Evolutionary conservation across 2,329 filamentous ascomycete genomes (phyloP).

Genomic region (Chaetomiaceae sp.): DNA sequence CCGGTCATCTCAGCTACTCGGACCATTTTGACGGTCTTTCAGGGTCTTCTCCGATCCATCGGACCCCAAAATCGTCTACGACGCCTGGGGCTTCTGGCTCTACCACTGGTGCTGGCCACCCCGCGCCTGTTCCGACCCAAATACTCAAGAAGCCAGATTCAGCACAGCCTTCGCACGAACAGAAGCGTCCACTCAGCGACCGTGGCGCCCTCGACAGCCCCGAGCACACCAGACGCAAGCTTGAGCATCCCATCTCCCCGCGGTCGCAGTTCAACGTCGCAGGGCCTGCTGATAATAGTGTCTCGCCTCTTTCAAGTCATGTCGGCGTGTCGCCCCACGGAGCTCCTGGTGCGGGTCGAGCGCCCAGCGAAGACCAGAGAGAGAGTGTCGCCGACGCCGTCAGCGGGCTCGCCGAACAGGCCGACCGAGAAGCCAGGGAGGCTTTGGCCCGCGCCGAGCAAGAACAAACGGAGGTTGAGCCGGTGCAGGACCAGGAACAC

Average conservation of each 20-base stretch:
- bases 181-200: conserved; percentile 38
- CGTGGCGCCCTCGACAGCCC: conserved; percentile 43
- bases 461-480: conserved; percentile 44
- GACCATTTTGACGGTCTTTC: conserved; percentile 42
- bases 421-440: conserved; percentile 56
- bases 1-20: conserved; percentile 31
- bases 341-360: conserved; percentile 3
- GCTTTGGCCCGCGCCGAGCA: conserved; percentile 56
- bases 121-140: conserved; percentile 39
- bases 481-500: conserved; percentile 46
- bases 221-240: conserved; percentile 36
- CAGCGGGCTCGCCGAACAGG: conserved; percentile 56
- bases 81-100: conserved; percentile 30
- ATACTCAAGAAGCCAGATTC: conserved; percentile 48
- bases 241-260: conserved; percentile 31
- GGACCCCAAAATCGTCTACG: conserved; percentile 39
- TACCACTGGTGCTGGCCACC: conserved; percentile 27
- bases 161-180: conserved; percentile 39
- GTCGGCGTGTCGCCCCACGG: not conserved
- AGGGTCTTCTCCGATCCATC: conserved; percentile 38
- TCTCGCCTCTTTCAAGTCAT: conserved; percentile 17
- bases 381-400: conserved; percentile 71
- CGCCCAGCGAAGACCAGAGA: conserved; percentile 35
- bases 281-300: conserved; percentile 4
- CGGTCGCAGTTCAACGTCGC: conserved; percentile 22